phyloP scores from a whole-genome alignment of 768 basidiomycete species.

The Gymnopilus junonius region DNA sequence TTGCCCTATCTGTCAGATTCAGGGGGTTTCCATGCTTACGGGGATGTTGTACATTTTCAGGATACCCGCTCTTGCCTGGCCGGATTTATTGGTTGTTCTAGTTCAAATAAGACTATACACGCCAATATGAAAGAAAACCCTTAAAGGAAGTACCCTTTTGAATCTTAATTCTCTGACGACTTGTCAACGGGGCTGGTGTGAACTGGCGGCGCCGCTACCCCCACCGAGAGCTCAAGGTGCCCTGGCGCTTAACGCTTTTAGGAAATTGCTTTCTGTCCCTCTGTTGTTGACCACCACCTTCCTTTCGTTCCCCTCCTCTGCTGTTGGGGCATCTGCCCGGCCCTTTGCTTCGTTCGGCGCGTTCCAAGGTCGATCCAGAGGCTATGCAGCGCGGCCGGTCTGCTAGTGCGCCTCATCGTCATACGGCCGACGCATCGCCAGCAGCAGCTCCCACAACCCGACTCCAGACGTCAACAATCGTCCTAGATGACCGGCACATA shows the following conservation, averaged over 20 bases:
- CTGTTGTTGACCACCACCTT: conserved; percentile 9
- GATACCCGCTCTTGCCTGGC: neutral
- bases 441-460: neutral
- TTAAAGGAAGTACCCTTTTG: conserved; percentile 18
- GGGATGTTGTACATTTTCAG: conserved; percentile 10
- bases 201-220: conserved; percentile 11
- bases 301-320: conserved; percentile 3
- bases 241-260: conserved; percentile 21
- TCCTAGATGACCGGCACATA: conserved; percentile 7
- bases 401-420: conserved; percentile 6
- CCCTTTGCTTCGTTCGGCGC: conserved; percentile 2
- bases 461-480: neutral
- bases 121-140: conserved; percentile 12
- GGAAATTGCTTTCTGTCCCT: conserved; percentile 17
- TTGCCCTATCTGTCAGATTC: conserved; percentile 12
- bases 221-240: neutral
- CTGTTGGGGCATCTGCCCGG: neutral
- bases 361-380: conserved; percentile 7
- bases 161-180: conserved; percentile 2
- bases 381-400: conserved; percentile 14
- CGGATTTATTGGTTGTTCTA: conserved; percentile 1
- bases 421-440: conserved; percentile 3
- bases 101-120: conserved; percentile 9
- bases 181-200: conserved; percentile 12
- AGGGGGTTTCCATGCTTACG: conserved; percentile 26